phyloP scores from a whole-genome alignment of 306 rosid species.

The Glycine latifolia region DNA sequence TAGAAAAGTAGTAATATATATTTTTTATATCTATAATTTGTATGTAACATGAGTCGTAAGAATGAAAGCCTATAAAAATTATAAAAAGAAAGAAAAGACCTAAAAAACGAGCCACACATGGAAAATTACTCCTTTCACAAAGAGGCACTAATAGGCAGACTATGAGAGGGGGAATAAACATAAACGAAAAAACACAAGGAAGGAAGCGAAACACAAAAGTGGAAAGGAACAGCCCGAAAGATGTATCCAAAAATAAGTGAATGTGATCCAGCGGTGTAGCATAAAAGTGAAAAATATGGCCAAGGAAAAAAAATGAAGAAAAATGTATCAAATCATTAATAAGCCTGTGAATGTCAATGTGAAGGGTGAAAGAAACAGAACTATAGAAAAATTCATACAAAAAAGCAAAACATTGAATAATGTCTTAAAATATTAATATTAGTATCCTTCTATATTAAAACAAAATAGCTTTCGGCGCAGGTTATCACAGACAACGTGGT shows the following conservation, averaged over 20 bases:
- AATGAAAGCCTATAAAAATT: not conserved
- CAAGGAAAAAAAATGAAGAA: not conserved
- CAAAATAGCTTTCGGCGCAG: slow-evolving; percentile 47
- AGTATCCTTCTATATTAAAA: not conserved
- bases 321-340: not conserved
- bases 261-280: slow-evolving; percentile 1
- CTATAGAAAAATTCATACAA: too few relatives aligned
- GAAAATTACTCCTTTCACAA: not conserved
- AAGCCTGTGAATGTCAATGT: too few relatives aligned
- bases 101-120: not conserved
- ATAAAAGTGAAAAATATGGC: not conserved
- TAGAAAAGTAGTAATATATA: not conserved
- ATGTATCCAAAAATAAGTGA: not conserved
- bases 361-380: not conserved
- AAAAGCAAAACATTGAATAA: too few relatives aligned
- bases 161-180: not conserved
- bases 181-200: not conserved
- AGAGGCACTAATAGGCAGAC: too few relatives aligned
- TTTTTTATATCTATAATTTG: not conserved
- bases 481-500: slow-evolving; percentile 19
- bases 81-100: not conserved
- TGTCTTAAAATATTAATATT: not conserved
- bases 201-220: slow-evolving; percentile 21
- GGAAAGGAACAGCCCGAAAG: not conserved
- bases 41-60: not conserved